Evolutionary conservation across 2,329 filamentous ascomycete species (phyloP), one percentile per base, ranked within the genome.

Genomic region (Fusarium tuaranense): DNA sequence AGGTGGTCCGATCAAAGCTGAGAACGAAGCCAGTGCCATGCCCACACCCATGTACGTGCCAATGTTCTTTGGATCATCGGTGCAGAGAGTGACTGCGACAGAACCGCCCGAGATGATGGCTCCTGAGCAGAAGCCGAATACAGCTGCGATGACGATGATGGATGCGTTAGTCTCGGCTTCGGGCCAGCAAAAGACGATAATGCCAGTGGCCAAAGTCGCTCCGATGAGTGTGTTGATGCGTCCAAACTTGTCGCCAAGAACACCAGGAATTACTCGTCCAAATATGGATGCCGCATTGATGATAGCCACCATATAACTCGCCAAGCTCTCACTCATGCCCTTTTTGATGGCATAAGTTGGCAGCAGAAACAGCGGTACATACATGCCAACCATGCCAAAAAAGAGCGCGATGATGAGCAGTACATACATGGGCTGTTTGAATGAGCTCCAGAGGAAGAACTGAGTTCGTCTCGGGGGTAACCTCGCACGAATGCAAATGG

Each of bases 301-400:
- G 74, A 94, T 90, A 3, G 92, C 87, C 9, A 94, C 83, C 41
- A 93, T 86, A 79, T 93, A 94, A 75, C 91, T 92, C 1, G 90
- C 89, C 1, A 93, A 82, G 2, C 87, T 84, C 6, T 84, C 82
- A 2, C 88, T 86, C 73, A 93, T 88, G 3, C 86, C 84, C 2
- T 83, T 82, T 0, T 84, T 79, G 9, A 89, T 84, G 14, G 90
- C 91, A 78, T 91, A 93, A 1, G 88, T 84, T 27, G 90, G 88
- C 13, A 77, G 51, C 80, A 88, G 67, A 30, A 77, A 76, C 4
- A 77, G 38, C 4, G 74, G 74, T 6, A 67, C 68, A 18, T 75
- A 75, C 67, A 75, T 71, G 62, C 72, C 74, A 12, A 77, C 80
- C 75, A 88, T 81, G 27, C 81, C 70, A 70, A 84, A 83, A 70